Base-by-base conservation (phyloP, 768 basidiomycete genomes). In the Termitomyces heimii region DNA sequence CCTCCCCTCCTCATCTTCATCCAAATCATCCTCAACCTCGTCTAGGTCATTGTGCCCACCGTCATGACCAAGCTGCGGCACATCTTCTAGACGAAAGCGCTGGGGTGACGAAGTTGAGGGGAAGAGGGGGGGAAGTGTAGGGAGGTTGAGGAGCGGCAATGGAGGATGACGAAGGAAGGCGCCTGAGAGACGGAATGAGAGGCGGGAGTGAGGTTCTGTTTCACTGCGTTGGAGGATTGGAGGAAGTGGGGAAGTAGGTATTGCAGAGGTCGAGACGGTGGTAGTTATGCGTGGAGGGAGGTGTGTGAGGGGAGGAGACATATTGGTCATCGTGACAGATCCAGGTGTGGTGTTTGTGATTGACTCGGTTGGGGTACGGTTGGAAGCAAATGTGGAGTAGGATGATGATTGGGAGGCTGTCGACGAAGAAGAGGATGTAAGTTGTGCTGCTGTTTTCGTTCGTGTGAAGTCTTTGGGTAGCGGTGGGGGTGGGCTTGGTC, bases 11-110 rank as follows among this genome's bases (percentile, higher is more conserved):
- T 49, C 62, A 31, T 37, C 53, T 18, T 64, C 63, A 34, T 65
- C 67, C 1, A 59, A 56, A 14, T 68, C 62, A 37, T 53, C 55
- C n/a, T 49, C 61, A 3, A 39, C 60, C 13, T 54, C 57, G 14
- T 55, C 54, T 7, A 29, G 45, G 3, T 55, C 35, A n/a, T n/a
- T 40, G 28, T 35, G 32, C 10, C 28, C 34, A 37, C 55, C 59
- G 48, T 53, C 39, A 22, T 65, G 71, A 18, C 75, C 73, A 48
- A 85, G 65, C 28, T 79, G 82, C 32, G 86, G 86, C 71, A 85
- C 81, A 57, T 73, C 81, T 46, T 75, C 72, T 60, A 84, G 67
- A 13, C 78, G 74, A 42, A 42, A 28, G n/a, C 13, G 65, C 63
- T 31, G 32, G 1, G 53, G 26, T 12, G 61, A 37, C 39, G 47